phyloP scores from a whole-genome alignment of 768 basidiomycete genomes.

The Rhizopogon vesiculosus region DNA sequence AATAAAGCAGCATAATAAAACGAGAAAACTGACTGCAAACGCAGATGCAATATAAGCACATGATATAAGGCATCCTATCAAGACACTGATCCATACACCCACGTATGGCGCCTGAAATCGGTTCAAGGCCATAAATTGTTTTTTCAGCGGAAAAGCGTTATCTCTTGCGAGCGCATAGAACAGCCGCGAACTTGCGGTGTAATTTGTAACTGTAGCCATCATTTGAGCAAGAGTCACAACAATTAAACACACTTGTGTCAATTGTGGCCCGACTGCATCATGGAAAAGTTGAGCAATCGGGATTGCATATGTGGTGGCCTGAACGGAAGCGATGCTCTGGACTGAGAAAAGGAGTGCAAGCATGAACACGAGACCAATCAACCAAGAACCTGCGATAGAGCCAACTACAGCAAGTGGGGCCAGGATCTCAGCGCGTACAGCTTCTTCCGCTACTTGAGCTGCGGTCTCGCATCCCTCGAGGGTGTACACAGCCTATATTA shows the following conservation, averaged over 20 bases:
- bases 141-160: constrained; percentile 44
- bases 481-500: constrained; percentile 46
- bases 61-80: constrained; percentile 50
- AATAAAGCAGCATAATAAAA: background rate
- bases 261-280: constrained; percentile 43
- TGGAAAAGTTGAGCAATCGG: constrained; percentile 57
- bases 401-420: constrained; percentile 52
- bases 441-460: constrained; percentile 58
- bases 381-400: constrained; percentile 51
- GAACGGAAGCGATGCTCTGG: constrained; percentile 45
- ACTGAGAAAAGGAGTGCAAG: constrained; percentile 54
- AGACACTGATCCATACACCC: constrained; percentile 51
- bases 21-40: constrained; percentile 38
- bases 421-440: constrained; percentile 48
- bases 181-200: constrained; percentile 51
- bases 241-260: constrained; percentile 47
- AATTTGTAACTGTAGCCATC: constrained; percentile 52
- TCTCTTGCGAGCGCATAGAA: constrained; percentile 55
- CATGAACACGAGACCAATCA: constrained; percentile 54
- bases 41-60: constrained; percentile 55
- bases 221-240: constrained; percentile 47
- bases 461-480: constrained; percentile 60
- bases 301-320: constrained; percentile 45
- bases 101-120: constrained; percentile 48
- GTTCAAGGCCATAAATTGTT: constrained; percentile 45